Evolutionary conservation across 352 stramenopile species (phyloP).

Genomic region (Lagenidium sp.): DNA sequence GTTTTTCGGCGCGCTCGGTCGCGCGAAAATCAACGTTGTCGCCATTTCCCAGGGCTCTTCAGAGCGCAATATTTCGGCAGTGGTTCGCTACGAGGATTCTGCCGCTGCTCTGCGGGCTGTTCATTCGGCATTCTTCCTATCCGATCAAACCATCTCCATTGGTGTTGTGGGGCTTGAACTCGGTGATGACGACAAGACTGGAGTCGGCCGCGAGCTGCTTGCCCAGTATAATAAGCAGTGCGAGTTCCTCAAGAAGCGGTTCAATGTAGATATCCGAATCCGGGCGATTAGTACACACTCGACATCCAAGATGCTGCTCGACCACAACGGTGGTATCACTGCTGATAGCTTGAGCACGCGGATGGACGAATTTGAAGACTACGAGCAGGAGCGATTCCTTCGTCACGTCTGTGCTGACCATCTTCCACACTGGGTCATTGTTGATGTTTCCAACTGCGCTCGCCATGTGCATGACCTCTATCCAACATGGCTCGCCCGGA

Average conservation of each 20-base stretch:
- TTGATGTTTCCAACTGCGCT: conserved; percentile 90
- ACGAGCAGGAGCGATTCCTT: conserved; percentile 64
- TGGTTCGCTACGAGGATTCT: conserved; percentile 86
- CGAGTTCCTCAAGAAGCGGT: conserved; percentile 72
- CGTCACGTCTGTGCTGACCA: conserved; percentile 81
- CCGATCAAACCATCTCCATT: conserved; percentile 89
- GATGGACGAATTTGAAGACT: conserved; percentile 18
- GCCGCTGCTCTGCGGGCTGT: conserved; percentile 88
- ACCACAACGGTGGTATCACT: conserved; percentile 47
- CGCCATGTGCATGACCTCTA: conserved; percentile 81
- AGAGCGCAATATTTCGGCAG: conserved; percentile 93
- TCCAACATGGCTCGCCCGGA: conserved; percentile 81
- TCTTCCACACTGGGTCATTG: conserved; percentile 88
- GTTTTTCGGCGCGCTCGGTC: conserved; percentile 92
- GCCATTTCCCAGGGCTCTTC: conserved; percentile 93
- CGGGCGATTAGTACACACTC: conserved; percentile 64
- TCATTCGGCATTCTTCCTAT: conserved; percentile 94
- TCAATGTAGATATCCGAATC: conserved; percentile 80
- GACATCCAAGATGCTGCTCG: conserved; percentile 51
- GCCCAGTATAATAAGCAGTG: conserved; percentile 80
- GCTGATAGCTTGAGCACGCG: conserved; percentile 22
- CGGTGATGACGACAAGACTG: conserved; percentile 23
- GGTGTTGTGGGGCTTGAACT: conserved; percentile 86
- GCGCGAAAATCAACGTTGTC: conserved; percentile 93
- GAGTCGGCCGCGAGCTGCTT: conserved; percentile 83